Evolutionary conservation across 768 basidiomycete genomes (phyloP).

Genomic region (Rhizopogon vinicolor): DNA sequence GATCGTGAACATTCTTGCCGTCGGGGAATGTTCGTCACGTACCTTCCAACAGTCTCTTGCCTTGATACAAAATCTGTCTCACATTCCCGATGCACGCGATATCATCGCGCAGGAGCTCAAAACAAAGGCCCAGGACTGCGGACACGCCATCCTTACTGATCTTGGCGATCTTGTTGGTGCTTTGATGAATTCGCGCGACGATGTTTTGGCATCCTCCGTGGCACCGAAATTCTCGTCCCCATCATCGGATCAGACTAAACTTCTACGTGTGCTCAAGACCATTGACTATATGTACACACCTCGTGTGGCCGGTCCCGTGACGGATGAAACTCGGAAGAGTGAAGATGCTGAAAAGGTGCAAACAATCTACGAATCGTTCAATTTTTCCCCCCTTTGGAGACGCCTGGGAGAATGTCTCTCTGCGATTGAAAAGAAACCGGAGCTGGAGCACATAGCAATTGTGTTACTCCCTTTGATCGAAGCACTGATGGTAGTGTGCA

Average conservation of each 20-base stretch:
- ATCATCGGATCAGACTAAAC: conserved; percentile 94
- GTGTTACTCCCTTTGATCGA: conserved; percentile 94
- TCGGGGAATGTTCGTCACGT: conserved; percentile 91
- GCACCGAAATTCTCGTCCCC: conserved; percentile 91
- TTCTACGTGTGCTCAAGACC: conserved; percentile 92
- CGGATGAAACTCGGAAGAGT: conserved; percentile 32
- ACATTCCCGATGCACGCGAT: conserved; percentile 83
- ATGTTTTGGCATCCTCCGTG: conserved; percentile 58
- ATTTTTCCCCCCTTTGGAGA: conserved; percentile 84
- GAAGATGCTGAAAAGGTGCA: conserved; percentile 80
- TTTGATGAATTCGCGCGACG: conserved; percentile 51
- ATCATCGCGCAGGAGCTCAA: conserved; percentile 87
- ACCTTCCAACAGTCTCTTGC: conserved; percentile 95
- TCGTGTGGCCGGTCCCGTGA: conserved; percentile 36
- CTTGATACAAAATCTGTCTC: conserved; percentile 89
- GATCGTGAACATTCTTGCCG: conserved; percentile 96
- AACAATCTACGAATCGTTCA: conserved; percentile 86
- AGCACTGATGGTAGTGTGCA: conserved; percentile 97
- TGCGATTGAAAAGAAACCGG: conserved; percentile 73
- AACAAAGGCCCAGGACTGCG: conserved; percentile 83
- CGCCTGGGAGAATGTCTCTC: conserved; percentile 86
- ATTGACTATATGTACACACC: conserved; percentile 95
- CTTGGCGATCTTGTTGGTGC: conserved; percentile 71
- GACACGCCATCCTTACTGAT: conserved; percentile 66
- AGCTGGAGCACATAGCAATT: conserved; percentile 85